phyloP scores from a whole-genome alignment of 306 rosid genomes.

The Lotus japonicus region DNA sequence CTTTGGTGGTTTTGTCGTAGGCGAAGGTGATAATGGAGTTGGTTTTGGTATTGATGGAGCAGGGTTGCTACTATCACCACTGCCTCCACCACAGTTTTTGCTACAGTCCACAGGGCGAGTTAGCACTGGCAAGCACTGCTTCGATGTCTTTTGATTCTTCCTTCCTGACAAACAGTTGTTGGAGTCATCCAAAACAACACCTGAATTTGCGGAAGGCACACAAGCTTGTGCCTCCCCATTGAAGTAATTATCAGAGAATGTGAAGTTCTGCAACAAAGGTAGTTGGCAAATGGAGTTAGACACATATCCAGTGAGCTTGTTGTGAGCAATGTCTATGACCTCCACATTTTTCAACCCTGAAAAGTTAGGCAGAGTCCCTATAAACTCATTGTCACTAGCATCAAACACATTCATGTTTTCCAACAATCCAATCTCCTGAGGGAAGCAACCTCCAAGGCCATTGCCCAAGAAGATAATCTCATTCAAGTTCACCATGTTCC shows the following conservation, averaged over 20 bases:
- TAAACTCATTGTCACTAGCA: slow-evolving; percentile 38
- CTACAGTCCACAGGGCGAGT: slow-evolving; percentile 51
- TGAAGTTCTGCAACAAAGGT: slow-evolving; percentile 44
- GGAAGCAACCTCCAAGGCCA: slow-evolving; percentile 54
- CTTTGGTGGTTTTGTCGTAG: too few relatives aligned
- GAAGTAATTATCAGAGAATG: slow-evolving; percentile 53
- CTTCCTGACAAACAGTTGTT: slow-evolving; percentile 46
- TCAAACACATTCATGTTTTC: slow-evolving; percentile 33
- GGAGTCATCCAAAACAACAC: slow-evolving; percentile 18
- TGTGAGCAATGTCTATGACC: slow-evolving; percentile 33
- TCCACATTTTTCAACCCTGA: slow-evolving; percentile 35
- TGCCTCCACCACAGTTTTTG: slow-evolving; percentile 33
- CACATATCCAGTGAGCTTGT: slow-evolving; percentile 49
- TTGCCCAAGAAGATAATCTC: slow-evolving; percentile 53
- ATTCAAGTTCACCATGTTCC: slow-evolving; percentile 50
- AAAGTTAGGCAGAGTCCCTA: slow-evolving; percentile 44
- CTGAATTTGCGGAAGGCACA: neutral
- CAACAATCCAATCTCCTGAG: slow-evolving; percentile 52
- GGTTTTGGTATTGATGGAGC: slow-evolving; percentile 6
- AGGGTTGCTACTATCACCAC: neutral
- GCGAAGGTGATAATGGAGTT: neutral
- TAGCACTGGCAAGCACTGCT: slow-evolving; percentile 33
- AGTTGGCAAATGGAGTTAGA: slow-evolving; percentile 39
- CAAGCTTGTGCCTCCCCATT: slow-evolving; percentile 43
- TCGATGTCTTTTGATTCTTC: slow-evolving; percentile 40